Conservation (phyloP, 495 filamentous ascomycete species). For the Neurospora pannonica region DNA sequence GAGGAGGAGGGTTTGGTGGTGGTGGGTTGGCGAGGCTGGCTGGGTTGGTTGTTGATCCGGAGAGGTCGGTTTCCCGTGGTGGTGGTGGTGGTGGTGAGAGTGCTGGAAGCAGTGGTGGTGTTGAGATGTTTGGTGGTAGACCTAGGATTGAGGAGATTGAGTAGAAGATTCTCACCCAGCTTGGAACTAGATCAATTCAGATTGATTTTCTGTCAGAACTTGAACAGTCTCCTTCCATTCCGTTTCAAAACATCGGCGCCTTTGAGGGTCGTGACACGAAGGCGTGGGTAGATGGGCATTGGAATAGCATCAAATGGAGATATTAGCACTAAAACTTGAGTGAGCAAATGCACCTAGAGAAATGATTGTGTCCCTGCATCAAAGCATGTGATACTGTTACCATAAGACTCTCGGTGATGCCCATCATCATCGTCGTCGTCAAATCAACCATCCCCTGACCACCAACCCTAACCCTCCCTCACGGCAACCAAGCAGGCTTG, state of each 20-base stretch:
- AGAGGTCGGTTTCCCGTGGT: constrained; percentile 10
- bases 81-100: constrained; percentile 4
- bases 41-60: constrained; percentile 32
- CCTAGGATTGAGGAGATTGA: constrained; percentile 42
- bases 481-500: neutral
- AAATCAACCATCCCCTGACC: neutral
- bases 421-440: neutral
- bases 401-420: neutral
- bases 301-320: neutral
- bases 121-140: neutral
- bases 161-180: constrained; percentile 2
- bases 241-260: neutral
- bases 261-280: neutral
- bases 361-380: too few species aligned
- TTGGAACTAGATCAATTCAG: neutral
- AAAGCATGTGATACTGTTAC: too few species aligned
- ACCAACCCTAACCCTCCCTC: neutral
- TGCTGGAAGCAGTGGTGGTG: neutral
- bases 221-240: neutral
- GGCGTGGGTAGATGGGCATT: neutral
- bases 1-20: neutral
- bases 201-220: neutral
- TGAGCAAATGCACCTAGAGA: too few species aligned
- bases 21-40: constrained; percentile 28
- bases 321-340: neutral